These are phyloP conservation scores for Globisporangium abappressorium DNA, from an alignment of 352 stramenopile genomes.

Conservation along the genomic window DNA sequence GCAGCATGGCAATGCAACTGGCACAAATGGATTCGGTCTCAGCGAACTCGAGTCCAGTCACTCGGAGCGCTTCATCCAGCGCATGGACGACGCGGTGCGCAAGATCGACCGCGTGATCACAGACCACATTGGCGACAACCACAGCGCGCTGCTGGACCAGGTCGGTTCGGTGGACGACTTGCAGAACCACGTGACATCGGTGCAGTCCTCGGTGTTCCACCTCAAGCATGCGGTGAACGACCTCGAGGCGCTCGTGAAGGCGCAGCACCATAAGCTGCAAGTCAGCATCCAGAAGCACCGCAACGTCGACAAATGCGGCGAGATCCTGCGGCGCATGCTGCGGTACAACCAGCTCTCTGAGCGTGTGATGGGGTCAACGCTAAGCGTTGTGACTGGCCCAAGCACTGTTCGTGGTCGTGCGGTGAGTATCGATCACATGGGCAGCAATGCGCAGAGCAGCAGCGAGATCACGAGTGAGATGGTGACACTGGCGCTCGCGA, in stretches of 20 bases:
- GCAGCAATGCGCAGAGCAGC: constrained; percentile 2
- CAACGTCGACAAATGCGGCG: constrained; percentile 72
- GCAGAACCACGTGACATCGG: constrained; percentile 47
- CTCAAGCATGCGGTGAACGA: constrained; percentile 62
- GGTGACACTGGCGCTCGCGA: constrained; percentile 58
- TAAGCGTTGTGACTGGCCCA: constrained; percentile 28
- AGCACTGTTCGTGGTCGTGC: background rate
- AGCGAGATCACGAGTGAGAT: constrained; percentile 36
- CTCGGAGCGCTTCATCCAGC: constrained; percentile 75
- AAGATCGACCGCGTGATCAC: constrained; percentile 79
- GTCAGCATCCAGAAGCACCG: constrained; percentile 69
- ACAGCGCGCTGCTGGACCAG: constrained; percentile 62
- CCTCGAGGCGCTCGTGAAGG: constrained; percentile 49
- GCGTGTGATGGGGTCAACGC: constrained; percentile 35
- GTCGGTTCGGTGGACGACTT: constrained; percentile 80
- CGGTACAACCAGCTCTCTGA: constrained; percentile 77
- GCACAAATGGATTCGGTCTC: constrained; percentile 15
- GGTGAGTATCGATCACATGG: constrained; percentile 9
- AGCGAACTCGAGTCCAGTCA: constrained; percentile 34
- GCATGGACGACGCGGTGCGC: constrained; percentile 57
- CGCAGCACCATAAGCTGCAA: constrained; percentile 58
- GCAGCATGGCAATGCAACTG: constrained; percentile 18
- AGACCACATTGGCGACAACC: constrained; percentile 74
- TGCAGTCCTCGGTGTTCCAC: constrained; percentile 61
- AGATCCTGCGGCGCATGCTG: constrained; percentile 69